Percentiles rank a stretch among this genome's conserved stretches.
These are phyloP conservation scores for Trypanosoma mega DNA, from an alignment of 208 protist genomes.

Conservation along the genomic window DNA sequence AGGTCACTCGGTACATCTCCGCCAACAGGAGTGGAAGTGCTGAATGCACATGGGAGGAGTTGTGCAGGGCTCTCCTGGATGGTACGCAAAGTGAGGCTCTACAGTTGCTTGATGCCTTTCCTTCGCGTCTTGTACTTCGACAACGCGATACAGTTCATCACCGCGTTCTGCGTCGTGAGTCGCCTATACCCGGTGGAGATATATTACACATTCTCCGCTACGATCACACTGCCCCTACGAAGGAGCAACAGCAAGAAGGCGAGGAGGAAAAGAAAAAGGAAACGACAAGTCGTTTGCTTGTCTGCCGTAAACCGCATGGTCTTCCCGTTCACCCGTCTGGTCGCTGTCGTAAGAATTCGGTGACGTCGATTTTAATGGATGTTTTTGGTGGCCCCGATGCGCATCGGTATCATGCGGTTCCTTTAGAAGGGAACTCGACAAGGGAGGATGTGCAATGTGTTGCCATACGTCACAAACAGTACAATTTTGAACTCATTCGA, in stretches of 20 bases:
- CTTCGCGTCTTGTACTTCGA: slow-evolving; percentile 46
- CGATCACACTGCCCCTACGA: slow-evolving; percentile 18
- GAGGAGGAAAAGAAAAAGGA: no score
- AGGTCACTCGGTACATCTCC: slow-evolving; percentile 26
- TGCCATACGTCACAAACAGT: slow-evolving; percentile 39
- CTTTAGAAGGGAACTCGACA: slow-evolving; percentile 1
- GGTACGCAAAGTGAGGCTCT: slow-evolving; percentile 10
- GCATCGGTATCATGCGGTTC: slow-evolving; percentile 29
- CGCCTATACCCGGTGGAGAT: slow-evolving; percentile 72
- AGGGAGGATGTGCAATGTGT: slow-evolving; percentile 28
- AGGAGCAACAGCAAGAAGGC: slow-evolving; percentile 1
- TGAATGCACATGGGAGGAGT: background rate
- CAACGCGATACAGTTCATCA: slow-evolving; percentile 87
- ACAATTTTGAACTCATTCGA: slow-evolving; percentile 71
- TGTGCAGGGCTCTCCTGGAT: background rate
- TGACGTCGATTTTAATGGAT: slow-evolving; percentile 89
- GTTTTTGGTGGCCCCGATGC: slow-evolving; percentile 70
- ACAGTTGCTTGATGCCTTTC: slow-evolving; percentile 3
- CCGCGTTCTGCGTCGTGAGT: slow-evolving; percentile 91
- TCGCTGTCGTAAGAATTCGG: slow-evolving; percentile 90
- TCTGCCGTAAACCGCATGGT: slow-evolving; percentile 71
- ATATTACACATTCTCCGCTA: slow-evolving; percentile 56
- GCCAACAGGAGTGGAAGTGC: background rate
- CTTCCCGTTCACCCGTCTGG: slow-evolving; percentile 90
- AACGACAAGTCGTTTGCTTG: slow-evolving; percentile 47